Evolutionary conservation across 2,329 filamentous ascomycete species (phyloP), one percentile per base, ranked within the genome.

Genomic region (Aspergillus pseudonomiae): DNA sequence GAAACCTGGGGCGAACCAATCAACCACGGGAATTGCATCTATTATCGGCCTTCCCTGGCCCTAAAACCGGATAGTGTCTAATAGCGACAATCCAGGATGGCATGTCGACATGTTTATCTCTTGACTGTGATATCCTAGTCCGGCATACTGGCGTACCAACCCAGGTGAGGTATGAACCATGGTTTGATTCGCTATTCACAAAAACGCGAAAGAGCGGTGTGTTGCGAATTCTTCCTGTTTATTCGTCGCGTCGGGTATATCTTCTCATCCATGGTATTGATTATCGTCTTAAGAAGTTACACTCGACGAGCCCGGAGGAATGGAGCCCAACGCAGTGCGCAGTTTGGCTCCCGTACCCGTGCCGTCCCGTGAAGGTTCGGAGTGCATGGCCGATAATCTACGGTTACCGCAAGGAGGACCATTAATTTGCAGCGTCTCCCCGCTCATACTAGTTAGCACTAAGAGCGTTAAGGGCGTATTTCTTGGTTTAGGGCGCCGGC

Each of bases 321-420:
- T 53, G 26, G 48, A 53, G 28, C 14, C 26, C 50, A 36, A 24
- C 28, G 50, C 50, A 54, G 50, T 45, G n/a, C n/a, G 43, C 12
- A 52, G 21, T 57, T 53, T 68, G 67, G 65, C 62, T 70, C 63
- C 66, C 66, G 64, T 63, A 60, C 48, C 71, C 74, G 75, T 74
- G 70, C 75, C 75, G 75, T 74, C 72, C 75, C 75, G 75, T 77
- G 72, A 77, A 77, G 73, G 75, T 77, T 77, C 69, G 71, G 71
- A 71, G 65, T 66, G 68, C 69, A 70, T 73, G 71, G 67, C 66
- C 65, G 65, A 71, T 65, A 41, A 71, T 59, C 73, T 72, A 76
- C 63, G 71, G 71, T 72, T 68, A 67, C 71, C 63, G 71, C 70
- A 75, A 75, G 73, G 74, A 72, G 72, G 32, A 50, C 57, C 32